phyloP scores from a whole-genome alignment of 768 basidiomycete genomes.

The Leccinum barrowsii region DNA sequence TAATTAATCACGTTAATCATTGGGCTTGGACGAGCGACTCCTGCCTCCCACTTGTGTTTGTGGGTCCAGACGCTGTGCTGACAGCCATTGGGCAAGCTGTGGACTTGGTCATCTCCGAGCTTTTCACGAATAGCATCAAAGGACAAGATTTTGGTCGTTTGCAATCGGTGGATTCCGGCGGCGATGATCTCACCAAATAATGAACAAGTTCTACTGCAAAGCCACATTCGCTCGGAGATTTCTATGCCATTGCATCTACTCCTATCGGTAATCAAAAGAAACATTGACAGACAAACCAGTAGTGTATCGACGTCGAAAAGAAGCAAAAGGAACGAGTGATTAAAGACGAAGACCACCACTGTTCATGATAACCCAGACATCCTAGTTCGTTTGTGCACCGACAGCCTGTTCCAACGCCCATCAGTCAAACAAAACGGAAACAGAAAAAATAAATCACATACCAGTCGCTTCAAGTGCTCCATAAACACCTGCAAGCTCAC shows the following conservation, averaged over 20 bases:
- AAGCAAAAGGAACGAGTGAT: neutral
- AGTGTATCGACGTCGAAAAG: constrained; percentile 3
- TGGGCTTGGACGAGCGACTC: too few relatives aligned
- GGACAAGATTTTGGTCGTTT: too few relatives aligned
- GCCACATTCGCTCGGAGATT: neutral
- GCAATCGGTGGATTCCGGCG: too few relatives aligned
- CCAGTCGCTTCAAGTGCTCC: constrained; percentile 94
- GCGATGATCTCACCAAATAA: too few relatives aligned
- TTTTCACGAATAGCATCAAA: too few relatives aligned
- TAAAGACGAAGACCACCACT: neutral
- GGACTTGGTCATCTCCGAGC: too few relatives aligned
- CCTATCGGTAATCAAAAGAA: constrained; percentile 7
- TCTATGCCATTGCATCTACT: constrained; percentile 14
- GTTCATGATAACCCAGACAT: neutral
- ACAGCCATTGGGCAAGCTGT: too few relatives aligned
- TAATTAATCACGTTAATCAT: too few relatives aligned
- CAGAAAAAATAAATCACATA: constrained; percentile 33
- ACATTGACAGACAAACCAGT: constrained; percentile 9
- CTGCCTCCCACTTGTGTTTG: too few relatives aligned
- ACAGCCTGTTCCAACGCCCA: constrained; percentile 45
- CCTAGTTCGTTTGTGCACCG: constrained; percentile 63
- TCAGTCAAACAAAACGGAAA: constrained; percentile 1
- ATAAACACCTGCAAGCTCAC: constrained; percentile 97
- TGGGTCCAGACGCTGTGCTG: too few relatives aligned
- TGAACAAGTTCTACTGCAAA: neutral